A percentile compares a stretch with the other conserved stretches of the same genome.
These are phyloP conservation scores for Penicillium dipodomyicola DNA, from an alignment of 495 filamentous ascomycete species.

Conservation along the genomic window DNA sequence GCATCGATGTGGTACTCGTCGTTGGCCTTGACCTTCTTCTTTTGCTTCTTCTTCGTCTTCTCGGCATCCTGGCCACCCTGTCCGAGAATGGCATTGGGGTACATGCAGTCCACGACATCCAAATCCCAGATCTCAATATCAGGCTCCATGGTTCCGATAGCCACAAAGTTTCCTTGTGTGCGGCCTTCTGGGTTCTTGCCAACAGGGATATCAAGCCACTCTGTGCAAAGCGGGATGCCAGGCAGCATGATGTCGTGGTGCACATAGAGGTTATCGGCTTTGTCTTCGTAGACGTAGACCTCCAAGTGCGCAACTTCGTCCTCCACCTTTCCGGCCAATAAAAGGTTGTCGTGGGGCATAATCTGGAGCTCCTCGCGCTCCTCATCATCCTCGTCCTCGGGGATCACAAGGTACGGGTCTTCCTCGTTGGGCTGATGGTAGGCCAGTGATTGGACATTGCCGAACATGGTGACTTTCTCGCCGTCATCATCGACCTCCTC, in stretches of 20 bases:
- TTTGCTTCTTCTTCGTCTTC: slow-evolving; percentile 62
- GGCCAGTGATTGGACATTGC: slow-evolving; percentile 85
- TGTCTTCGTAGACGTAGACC: slow-evolving; percentile 95
- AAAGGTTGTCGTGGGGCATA: slow-evolving; percentile 83
- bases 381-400: slow-evolving; percentile 71
- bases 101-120: slow-evolving; percentile 94
- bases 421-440: slow-evolving; percentile 91
- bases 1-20: slow-evolving; percentile 94
- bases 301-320: slow-evolving; percentile 96
- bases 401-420: slow-evolving; percentile 93
- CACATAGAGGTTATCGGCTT: slow-evolving; percentile 92
- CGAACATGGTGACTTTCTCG: slow-evolving; percentile 85
- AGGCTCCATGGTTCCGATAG: slow-evolving; percentile 94
- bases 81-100: slow-evolving; percentile 95
- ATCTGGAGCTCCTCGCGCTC: slow-evolving; percentile 95
- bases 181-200: slow-evolving; percentile 60
- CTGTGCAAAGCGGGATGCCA: slow-evolving; percentile 88
- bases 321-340: slow-evolving; percentile 89
- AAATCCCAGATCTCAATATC: slow-evolving; percentile 99
- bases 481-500: slow-evolving; percentile 66
- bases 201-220: slow-evolving; percentile 90
- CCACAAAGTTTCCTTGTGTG: slow-evolving; percentile 77
- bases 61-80: slow-evolving; percentile 60
- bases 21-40: slow-evolving; percentile 80
- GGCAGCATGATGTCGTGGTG: slow-evolving; percentile 99